Evolutionary conservation across 2,329 filamentous ascomycete species (phyloP).

Genomic region (Ceratocystis eucalypticola): DNA sequence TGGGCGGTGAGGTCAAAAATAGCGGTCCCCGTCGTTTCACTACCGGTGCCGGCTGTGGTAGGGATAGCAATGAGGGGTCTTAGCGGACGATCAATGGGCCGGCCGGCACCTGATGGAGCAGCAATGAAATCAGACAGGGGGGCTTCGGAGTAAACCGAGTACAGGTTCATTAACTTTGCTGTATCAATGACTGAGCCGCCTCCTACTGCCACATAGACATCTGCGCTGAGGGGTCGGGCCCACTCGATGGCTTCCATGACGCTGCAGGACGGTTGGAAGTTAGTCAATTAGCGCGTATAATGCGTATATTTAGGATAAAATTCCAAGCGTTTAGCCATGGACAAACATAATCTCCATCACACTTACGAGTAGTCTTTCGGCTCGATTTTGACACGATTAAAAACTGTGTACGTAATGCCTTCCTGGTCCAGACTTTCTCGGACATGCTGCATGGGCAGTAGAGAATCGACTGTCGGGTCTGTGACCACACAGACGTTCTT

Average conservation of each 20-base stretch:
- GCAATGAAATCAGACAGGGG: constrained; percentile 98
- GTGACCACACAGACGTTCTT: constrained; percentile 87
- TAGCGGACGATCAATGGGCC: constrained; percentile 52
- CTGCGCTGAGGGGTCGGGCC: constrained; percentile 64
- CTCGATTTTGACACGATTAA: constrained; percentile 67
- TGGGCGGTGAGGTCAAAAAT: constrained; percentile 91
- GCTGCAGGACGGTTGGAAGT: constrained; percentile 30
- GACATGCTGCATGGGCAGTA: constrained; percentile 83
- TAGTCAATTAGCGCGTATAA: neutral
- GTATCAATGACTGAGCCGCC: constrained; percentile 95
- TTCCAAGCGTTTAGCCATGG: neutral
- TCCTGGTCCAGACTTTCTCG: constrained; percentile 65
- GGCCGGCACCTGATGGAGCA: constrained; percentile 74
- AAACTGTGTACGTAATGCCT: constrained; percentile 70
- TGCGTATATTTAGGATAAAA: neutral
- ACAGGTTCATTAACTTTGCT: constrained; percentile 96
- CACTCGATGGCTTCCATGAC: constrained; percentile 83
- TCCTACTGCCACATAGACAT: constrained; percentile 86
- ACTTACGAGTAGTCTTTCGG: constrained; percentile 78
- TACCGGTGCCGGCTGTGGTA: constrained; percentile 72
- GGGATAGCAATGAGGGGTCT: constrained; percentile 62
- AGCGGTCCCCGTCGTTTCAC: constrained; percentile 91
- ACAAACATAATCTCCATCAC: constrained; percentile 25
- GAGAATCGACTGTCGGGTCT: constrained; percentile 63
- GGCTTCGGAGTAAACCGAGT: constrained; percentile 77